Base-by-base conservation (phyloP, 495 filamentous ascomycete species). In the Parathielavia appendiculata region DNA sequence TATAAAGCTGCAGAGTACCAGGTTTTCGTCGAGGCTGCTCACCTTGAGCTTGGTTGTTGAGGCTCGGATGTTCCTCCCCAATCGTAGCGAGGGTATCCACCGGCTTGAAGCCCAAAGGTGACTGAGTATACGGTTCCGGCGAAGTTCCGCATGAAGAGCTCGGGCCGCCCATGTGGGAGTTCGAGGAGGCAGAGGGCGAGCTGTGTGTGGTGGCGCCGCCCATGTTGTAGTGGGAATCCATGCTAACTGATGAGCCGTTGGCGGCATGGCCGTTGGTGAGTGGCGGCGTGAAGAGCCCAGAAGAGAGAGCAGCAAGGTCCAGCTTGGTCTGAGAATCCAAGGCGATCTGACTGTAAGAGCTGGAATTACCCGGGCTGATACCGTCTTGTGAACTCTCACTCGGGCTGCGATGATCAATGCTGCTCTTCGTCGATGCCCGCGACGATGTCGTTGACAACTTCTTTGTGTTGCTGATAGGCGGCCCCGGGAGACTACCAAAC, bases 61-160 rank as follows among this genome's bases (percentile, higher is more conserved):
- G 43, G n/a, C 62, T 58, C 16, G 74, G 62, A 1, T 76, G 67
- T 56, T 84, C 81, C 63, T 83, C 81, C 48, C 79, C 79, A 57
- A 83, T 83, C 1, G 80, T 83, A 3, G 74, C 76, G 17, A 82
- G 54, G 1, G 78, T 77, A 51, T 87, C 83, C 60, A 82, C 63
- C n/a, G 81, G 71, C 68, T 88, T 89, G 51, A 79, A 77, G 50
- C 75, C 78, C 44, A 73, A 66, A 0, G 79, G 80, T 9, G 80
- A 83, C 57, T 81, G 75, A 32, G 78, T 83, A 14, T 67, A 73
- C 4, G 79, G 79, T 62, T 82, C 79, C 4, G 78, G 78, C n/a
- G 79, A 81, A 5, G 76, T 81, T 9, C 90, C 91, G 65, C 83
- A 91, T 6, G 93, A 98, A n/a, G 91, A 96, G 61, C 71, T 83